Percentiles rank a stretch among this genome's conserved stretches.
phyloP scores from a whole-genome alignment of 192 early-diverging fungal genomes.

The Coemansia sp. region DNA sequence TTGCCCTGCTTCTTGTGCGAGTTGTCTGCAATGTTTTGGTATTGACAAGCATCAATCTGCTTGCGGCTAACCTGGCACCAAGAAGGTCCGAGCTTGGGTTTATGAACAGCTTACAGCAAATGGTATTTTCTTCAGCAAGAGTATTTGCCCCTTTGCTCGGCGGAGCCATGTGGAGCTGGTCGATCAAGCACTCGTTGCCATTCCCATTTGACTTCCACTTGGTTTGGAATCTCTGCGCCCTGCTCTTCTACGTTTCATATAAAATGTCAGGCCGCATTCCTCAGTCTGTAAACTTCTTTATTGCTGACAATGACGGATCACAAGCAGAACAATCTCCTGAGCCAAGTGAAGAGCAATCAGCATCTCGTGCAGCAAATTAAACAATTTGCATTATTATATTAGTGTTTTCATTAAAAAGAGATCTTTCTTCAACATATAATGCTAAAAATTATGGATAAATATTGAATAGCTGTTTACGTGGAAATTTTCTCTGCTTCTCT shows the following conservation, averaged over 20 bases:
- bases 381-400: no score
- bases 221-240: slow-evolving; percentile 26
- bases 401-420: no score
- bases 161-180: slow-evolving; percentile 37
- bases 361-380: no score
- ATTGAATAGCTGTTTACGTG: no score
- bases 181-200: slow-evolving; percentile 30
- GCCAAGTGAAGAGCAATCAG: neutral
- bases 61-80: slow-evolving; percentile 40
- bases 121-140: slow-evolving; percentile 15
- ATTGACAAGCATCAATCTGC: slow-evolving; percentile 36
- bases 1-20: slow-evolving; percentile 19
- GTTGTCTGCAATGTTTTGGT: slow-evolving; percentile 23
- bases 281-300: slow-evolving; percentile 33
- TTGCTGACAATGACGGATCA: slow-evolving; percentile 4
- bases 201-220: slow-evolving; percentile 44
- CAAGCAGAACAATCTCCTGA: neutral
- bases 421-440: no score
- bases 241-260: slow-evolving; percentile 6
- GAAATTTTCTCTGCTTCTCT: no score
- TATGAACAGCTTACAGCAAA: slow-evolving; percentile 43
- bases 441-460: no score
- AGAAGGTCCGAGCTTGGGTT: slow-evolving; percentile 28
- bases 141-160: slow-evolving; percentile 29
- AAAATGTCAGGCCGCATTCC: slow-evolving; percentile 20